Conservation (phyloP, 805 yeast species). For the Wickerhamiella kurtzmanii region DNA sequence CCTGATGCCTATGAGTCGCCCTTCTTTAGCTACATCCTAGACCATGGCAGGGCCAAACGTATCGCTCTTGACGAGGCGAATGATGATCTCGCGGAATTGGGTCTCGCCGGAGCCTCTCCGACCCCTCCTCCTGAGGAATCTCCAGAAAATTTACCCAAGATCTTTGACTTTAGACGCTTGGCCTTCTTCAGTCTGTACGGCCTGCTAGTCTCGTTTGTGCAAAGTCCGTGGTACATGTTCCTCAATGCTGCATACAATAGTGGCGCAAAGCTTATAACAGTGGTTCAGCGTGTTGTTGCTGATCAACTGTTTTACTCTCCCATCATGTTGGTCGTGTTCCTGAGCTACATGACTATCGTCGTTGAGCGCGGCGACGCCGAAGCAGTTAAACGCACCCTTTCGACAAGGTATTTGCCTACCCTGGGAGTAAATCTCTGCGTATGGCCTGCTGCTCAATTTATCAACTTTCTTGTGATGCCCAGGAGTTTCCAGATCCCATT, state of each 20-base stretch:
- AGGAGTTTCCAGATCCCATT: slow-evolving; percentile 81
- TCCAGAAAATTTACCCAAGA: slow-evolving; percentile 16
- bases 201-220: slow-evolving; percentile 63
- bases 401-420: slow-evolving; percentile 41
- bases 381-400: slow-evolving; percentile 51
- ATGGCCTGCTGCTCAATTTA: slow-evolving; percentile 79
- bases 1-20: slow-evolving; percentile 6
- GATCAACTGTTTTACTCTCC: slow-evolving; percentile 91
- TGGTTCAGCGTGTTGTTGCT: slow-evolving; percentile 70
- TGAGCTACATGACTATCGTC: slow-evolving; percentile 69
- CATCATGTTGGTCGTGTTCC: slow-evolving; percentile 61
- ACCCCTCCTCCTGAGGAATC: slow-evolving; percentile 3
- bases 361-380: slow-evolving; percentile 60
- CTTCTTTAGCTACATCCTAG: slow-evolving; percentile 21
- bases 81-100: slow-evolving; percentile 21
- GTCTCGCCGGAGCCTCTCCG: slow-evolving; percentile 14
- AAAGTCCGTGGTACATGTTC: slow-evolving; percentile 79
- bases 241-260: slow-evolving; percentile 64
- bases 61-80: slow-evolving; percentile 24
- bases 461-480: slow-evolving; percentile 69
- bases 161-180: slow-evolving; percentile 55
- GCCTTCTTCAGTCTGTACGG: slow-evolving; percentile 84
- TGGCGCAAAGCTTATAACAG: slow-evolving; percentile 62
- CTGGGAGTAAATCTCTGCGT: slow-evolving; percentile 64
- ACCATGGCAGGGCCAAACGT: slow-evolving; percentile 23